phyloP scores from a whole-genome alignment of 73 alveolate genomes.

The Tetrahymena elliotti region DNA sequence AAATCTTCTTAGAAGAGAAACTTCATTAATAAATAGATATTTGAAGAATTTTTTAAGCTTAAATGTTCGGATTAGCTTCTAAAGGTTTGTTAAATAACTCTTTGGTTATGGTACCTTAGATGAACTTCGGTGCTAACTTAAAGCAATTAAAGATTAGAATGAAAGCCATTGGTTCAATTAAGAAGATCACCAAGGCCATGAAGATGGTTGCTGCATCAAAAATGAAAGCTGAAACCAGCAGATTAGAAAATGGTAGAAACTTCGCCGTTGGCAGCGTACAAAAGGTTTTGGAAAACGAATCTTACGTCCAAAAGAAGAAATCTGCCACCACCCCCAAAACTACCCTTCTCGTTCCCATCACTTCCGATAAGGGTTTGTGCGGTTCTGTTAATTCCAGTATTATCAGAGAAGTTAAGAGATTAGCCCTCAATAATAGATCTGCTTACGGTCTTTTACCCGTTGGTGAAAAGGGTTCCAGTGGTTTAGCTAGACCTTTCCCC shows the following conservation, averaged over 20 bases:
- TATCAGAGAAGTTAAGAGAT: slow-evolving; percentile 60
- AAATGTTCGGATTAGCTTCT: background rate
- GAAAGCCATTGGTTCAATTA: slow-evolving; percentile 75
- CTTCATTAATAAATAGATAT: background rate
- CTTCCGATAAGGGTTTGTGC: slow-evolving; percentile 83
- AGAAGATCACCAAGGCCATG: slow-evolving; percentile 91
- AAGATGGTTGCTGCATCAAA: slow-evolving; percentile 91
- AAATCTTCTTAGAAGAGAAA: background rate
- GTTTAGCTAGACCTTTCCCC: slow-evolving; percentile 79
- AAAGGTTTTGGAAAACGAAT: slow-evolving; percentile 67
- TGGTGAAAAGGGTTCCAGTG: slow-evolving; percentile 78
- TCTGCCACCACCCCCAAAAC: slow-evolving; percentile 49
- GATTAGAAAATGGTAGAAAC: slow-evolving; percentile 66
- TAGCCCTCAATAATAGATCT: slow-evolving; percentile 51
- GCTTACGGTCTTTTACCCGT: slow-evolving; percentile 55
- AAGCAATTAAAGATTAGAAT: slow-evolving; percentile 65
- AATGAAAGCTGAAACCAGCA: slow-evolving; percentile 64
- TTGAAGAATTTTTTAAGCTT: background rate
- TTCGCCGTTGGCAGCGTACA: slow-evolving; percentile 65
- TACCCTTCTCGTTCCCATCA: slow-evolving; percentile 64
- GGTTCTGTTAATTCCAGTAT: slow-evolving; percentile 84
- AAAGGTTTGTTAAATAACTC: background rate
- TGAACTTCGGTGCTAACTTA: slow-evolving; percentile 55
- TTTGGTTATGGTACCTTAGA: slow-evolving; percentile 26
- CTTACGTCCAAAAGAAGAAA: slow-evolving; percentile 63